A percentile compares a stretch with the other conserved stretches of the same genome.
Evolutionary conservation across 495 filamentous ascomycete genomes (phyloP).

Genomic region (Aspergillus sclerotioniger): DNA sequence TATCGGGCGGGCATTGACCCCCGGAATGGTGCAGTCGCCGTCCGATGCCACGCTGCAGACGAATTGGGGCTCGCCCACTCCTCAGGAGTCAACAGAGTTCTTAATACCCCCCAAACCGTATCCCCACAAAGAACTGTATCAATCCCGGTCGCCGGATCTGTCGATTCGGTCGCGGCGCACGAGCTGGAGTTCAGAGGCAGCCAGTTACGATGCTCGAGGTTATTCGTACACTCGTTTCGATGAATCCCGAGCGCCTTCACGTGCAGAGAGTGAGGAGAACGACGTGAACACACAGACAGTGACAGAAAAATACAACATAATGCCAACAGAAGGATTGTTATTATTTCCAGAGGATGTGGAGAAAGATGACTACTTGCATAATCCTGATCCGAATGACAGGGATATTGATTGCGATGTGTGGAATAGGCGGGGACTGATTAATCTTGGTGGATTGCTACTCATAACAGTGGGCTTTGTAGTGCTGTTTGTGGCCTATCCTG

Average conservation of each 20-base stretch:
- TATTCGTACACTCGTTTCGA: slow-evolving; percentile 41
- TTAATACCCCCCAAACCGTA: slow-evolving; percentile 56
- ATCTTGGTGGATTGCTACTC: slow-evolving; percentile 63
- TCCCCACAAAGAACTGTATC: slow-evolving; percentile 43
- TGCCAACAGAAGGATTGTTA: slow-evolving; percentile 66
- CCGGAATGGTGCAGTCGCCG: slow-evolving; percentile 11
- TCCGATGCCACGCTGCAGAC: slow-evolving; percentile 23
- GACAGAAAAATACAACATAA: slow-evolving; percentile 74
- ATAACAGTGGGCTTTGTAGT: slow-evolving; percentile 62
- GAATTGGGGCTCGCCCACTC: slow-evolving; percentile 20
- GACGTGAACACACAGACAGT: slow-evolving; percentile 75
- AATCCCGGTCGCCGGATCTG: slow-evolving; percentile 40
- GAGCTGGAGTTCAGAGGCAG: slow-evolving; percentile 60
- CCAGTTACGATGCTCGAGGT: slow-evolving; percentile 51
- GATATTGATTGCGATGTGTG: slow-evolving; percentile 68
- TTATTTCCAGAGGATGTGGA: slow-evolving; percentile 76
- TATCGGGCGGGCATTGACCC: slow-evolving; percentile 22
- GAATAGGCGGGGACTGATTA: slow-evolving; percentile 62
- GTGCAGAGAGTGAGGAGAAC: slow-evolving; percentile 62
- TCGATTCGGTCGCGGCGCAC: slow-evolving; percentile 51
- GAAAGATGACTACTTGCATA: slow-evolving; percentile 75
- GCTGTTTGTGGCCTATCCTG: slow-evolving; percentile 72
- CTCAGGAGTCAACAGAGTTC: slow-evolving; percentile 56
- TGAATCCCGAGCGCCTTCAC: slow-evolving; percentile 61
- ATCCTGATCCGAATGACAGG: slow-evolving; percentile 64